Conservation (phyloP, 2,329 filamentous ascomycete genomes). For the Didymella lethalis region DNA sequence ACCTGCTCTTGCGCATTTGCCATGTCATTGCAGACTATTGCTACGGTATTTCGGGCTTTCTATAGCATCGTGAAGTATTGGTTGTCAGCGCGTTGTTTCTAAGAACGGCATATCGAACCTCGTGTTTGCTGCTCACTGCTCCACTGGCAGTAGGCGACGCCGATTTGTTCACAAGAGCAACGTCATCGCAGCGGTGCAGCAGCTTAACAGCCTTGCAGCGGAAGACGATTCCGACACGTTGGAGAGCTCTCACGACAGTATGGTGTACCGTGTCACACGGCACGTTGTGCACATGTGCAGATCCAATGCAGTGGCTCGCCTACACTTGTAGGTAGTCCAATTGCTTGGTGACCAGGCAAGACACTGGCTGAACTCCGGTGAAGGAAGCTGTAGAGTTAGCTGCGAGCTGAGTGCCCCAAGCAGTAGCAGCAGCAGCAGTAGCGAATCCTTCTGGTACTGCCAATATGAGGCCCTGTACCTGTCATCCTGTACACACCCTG, state of each 20-base stretch:
- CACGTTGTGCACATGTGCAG: conserved; percentile 20
- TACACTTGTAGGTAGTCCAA: conserved; percentile 2
- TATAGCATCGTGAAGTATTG: conserved; percentile 22
- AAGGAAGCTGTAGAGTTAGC: conserved; percentile 8
- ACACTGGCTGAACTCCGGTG: conserved; percentile 5
- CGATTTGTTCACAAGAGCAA: conserved; percentile 15
- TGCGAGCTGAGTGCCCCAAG: conserved; percentile 9
- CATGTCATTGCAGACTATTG: conserved; percentile 32
- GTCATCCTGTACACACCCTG: conserved; percentile 1
- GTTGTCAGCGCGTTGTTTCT: conserved; percentile 25
- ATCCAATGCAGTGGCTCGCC: conserved; percentile 17
- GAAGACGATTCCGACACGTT: conserved; percentile 18
- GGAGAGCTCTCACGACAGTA: conserved; percentile 9
- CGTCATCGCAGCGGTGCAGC: conserved; percentile 8
- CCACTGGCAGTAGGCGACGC: conserved; percentile 22
- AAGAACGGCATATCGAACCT: conserved; percentile 35
- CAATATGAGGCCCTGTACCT: conserved; percentile 11
- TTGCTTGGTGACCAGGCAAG: conserved; percentile 5
- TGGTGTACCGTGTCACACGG: conserved; percentile 12
- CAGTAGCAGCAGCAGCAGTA: neutral
- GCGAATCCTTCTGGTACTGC: conserved; percentile 22
- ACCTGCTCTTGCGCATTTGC: conserved; percentile 35
- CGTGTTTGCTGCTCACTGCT: conserved; percentile 38
- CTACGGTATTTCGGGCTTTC: conserved; percentile 31
- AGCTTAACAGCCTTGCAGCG: conserved; percentile 29